phyloP scores from a whole-genome alignment of 2,329 filamentous ascomycete genomes.

The Chrysoporthe austroafricana region DNA sequence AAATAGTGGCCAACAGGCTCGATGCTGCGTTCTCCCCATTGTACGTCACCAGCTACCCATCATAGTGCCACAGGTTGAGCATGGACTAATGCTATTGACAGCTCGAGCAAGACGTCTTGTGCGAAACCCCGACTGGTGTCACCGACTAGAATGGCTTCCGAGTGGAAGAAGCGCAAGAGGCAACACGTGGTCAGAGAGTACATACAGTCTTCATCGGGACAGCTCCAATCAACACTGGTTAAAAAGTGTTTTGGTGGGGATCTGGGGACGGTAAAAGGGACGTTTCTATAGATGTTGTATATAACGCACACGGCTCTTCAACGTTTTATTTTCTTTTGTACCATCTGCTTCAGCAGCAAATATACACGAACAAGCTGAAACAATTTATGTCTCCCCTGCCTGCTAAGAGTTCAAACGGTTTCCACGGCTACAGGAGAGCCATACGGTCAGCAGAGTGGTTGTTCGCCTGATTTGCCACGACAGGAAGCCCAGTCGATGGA shows the following conservation, averaged over 20 bases:
- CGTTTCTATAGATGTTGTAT: background rate
- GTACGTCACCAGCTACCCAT: conserved; percentile 27
- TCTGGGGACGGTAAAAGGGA: background rate
- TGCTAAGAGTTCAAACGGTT: too few species aligned
- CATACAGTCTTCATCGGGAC: background rate
- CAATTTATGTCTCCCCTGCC: background rate
- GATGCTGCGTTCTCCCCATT: conserved; percentile 61
- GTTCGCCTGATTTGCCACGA: too few species aligned
- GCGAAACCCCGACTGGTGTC: conserved; percentile 39
- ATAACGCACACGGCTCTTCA: background rate
- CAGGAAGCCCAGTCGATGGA: too few species aligned
- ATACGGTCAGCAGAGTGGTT: too few species aligned
- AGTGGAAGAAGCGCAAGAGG: background rate
- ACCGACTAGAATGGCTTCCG: conserved; percentile 29
- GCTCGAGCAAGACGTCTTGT: conserved; percentile 41
- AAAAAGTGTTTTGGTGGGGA: background rate
- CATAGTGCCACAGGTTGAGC: background rate
- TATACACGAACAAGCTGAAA: background rate
- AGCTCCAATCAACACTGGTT: background rate
- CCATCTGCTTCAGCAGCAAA: background rate
- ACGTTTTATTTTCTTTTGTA: background rate
- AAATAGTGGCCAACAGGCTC: conserved; percentile 53
- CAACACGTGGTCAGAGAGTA: background rate
- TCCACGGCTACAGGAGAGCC: too few species aligned
- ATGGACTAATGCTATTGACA: conserved; percentile 24